These are phyloP conservation scores for Trematosphaeria pertusa DNA, from an alignment of 2,329 filamentous ascomycete species.

Conservation along the genomic window DNA sequence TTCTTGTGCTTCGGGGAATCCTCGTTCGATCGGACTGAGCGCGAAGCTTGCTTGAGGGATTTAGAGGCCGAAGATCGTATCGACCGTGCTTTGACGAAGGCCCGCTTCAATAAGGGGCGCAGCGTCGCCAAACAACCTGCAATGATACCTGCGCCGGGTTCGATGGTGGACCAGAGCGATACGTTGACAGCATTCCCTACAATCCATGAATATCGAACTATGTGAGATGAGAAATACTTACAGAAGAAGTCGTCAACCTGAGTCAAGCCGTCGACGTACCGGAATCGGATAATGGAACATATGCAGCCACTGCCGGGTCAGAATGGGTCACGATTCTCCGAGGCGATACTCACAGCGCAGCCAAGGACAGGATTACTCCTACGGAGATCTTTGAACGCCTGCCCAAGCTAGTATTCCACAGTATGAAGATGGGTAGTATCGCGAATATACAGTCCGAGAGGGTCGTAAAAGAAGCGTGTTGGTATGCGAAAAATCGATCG, in stretches of 20 bases:
- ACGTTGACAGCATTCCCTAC: constrained; percentile 54
- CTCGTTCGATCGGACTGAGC: constrained; percentile 5
- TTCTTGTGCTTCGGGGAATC: too few relatives aligned
- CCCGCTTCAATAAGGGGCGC: constrained; percentile 50
- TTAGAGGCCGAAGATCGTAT: constrained; percentile 41
- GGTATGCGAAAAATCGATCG: constrained; percentile 61
- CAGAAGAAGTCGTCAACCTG: constrained; percentile 55
- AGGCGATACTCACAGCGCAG: constrained; percentile 31
- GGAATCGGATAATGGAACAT: constrained; percentile 60
- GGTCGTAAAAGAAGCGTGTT: constrained; percentile 38
- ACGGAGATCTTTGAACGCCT: constrained; percentile 60
- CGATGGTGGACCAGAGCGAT: constrained; percentile 46
- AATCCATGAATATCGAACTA: constrained; percentile 3
- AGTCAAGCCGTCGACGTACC: constrained; percentile 51
- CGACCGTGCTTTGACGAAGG: constrained; percentile 9
- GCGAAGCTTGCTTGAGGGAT: constrained; percentile 3
- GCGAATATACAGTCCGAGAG: constrained; percentile 42
- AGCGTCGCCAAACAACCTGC: constrained; percentile 58
- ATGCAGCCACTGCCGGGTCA: constrained; percentile 56
- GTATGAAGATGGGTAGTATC: constrained; percentile 53
- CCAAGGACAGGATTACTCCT: constrained; percentile 61
- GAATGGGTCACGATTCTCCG: neutral
- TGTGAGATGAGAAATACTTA: constrained; percentile 20
- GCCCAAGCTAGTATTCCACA: constrained; percentile 65
- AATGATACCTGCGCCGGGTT: constrained; percentile 45